Base-by-base conservation (phyloP, 768 basidiomycete species). In the Psilocybe tampanensis region DNA sequence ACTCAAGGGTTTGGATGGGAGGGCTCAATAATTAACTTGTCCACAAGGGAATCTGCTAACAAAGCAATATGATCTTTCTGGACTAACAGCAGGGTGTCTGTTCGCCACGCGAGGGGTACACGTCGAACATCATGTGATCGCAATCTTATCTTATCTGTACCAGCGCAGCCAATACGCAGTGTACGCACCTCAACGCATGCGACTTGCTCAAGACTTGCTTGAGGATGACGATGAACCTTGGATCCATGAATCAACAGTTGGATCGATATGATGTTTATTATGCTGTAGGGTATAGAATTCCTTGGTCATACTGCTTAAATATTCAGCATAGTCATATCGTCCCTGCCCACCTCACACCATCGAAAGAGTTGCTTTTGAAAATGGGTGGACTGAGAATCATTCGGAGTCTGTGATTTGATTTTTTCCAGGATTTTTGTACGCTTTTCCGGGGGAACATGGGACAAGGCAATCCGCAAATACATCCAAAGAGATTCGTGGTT, bases 401-500 rank as follows among this genome's bases (percentile, higher is more conserved):
- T 33, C n/a, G n/a, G n/a, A n/a, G n/a, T n/a, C 19, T 47, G 39
- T 33, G n/a, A 39, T 47, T 52, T 17, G 8, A 60, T 11, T 34
- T 47, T 45, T 26, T 58, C 36, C 2, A 61, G 32, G n/a, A 61
- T 49, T 29, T 39, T 41, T n/a, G 22, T 33, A 12, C 54, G 57
- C 11, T 42, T 36, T 12, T 54, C 47, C 12, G 55, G n/a, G 2
- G 59, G 9, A 7, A 53, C 39, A n/a, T 26, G 23, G 11, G 21
- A 44, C 15, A 71, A 55, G 2, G 64, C 43, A 21, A 66, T 63
- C 18, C 84, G 78, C 44, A 85, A 59, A 69, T 86, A 88, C 59
- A 85, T 70, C 86, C 88, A 89, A 17, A 89, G 74, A 0, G 88
- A 69, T 64, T 89, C 86, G 56, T 86, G 83, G 22, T 73, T 60